Base-by-base conservation (phyloP, 192 early-diverging fungal species). In the Chytriomyces confervae region DNA sequence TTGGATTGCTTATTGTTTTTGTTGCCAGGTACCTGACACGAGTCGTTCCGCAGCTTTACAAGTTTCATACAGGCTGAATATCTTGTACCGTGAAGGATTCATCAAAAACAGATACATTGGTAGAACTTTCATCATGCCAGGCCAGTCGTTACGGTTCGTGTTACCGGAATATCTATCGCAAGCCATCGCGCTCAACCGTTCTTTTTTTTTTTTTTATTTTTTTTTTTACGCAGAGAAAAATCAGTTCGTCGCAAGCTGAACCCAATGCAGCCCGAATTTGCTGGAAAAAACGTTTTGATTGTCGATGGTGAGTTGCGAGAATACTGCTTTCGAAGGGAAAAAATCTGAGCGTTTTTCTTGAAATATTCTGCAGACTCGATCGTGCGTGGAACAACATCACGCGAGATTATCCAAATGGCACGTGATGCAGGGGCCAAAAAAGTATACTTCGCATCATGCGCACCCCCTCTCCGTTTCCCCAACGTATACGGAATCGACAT, bases 401-500 rank as follows among this genome's bases (percentile, higher is more conserved):
- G 92, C 69, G 97, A 99, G 85, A 99, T 99, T 83, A 92, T 99
- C 64, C 94, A 95, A 82, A 99, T 99, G 98, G 98, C 98, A 5
- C 93, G 98, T 62, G 98, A 99, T 51, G 93, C 94, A 65, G 98
- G 98, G 65, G 98, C 98, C 50, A 94, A 93, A 77, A 98, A 98
- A 85, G 96, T 99, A 11, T 98, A 98, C 86, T 95, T 99, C 86
- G 98, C 98, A 6, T 99, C 98, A 16, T 97, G 96, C 61, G 93
- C 98, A 0, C 98, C 98, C 48, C 89, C 96, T 66, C 94, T 99
- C 66, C 89, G 88, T 43, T 96, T 88, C 88, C 96, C 96, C 72
- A 99, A 99, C 86, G 98, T 98, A 49, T 99, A 99, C 82, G 98
- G 98, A 77, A 99, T 99, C 84, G 97, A 99, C 79, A 99, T 99